Conservation (phyloP, 2,329 filamentous ascomycete genomes). For the Fusarium hostae region DNA sequence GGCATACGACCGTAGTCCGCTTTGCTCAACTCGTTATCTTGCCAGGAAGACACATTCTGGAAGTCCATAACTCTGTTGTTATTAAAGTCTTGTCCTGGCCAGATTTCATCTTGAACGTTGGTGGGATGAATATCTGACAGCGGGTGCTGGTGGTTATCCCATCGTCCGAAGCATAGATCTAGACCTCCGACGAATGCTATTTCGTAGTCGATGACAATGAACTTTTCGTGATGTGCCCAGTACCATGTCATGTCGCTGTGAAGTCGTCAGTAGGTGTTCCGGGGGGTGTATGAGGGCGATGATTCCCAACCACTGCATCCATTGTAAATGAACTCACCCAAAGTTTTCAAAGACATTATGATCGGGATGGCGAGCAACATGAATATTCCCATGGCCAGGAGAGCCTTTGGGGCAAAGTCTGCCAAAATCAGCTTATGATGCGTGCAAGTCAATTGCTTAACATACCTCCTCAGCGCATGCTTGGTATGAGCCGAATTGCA, state of each 20-base stretch:
- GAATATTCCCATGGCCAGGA: slow-evolving; percentile 88
- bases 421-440: background rate
- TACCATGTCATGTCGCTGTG: slow-evolving; percentile 79
- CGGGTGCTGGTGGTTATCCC: slow-evolving; percentile 88
- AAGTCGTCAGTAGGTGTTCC: background rate
- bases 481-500: slow-evolving; percentile 96
- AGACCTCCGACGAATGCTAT: slow-evolving; percentile 93
- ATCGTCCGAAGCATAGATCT: slow-evolving; percentile 94
- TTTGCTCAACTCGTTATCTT: slow-evolving; percentile 91
- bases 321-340: slow-evolving; percentile 59
- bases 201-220: slow-evolving; percentile 92
- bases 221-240: slow-evolving; percentile 98
- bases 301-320: background rate
- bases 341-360: slow-evolving; percentile 93
- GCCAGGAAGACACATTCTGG: slow-evolving; percentile 89
- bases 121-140: slow-evolving; percentile 89
- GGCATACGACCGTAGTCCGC: slow-evolving; percentile 94
- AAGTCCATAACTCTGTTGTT: slow-evolving; percentile 98
- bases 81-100: slow-evolving; percentile 97
- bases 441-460: background rate
- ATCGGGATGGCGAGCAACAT: slow-evolving; percentile 89
- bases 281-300: no score
- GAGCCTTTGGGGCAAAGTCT: slow-evolving; percentile 81
- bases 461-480: slow-evolving; percentile 55
- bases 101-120: slow-evolving; percentile 84